A percentile compares a stretch with the other conserved stretches of the same genome.
Conservation (phyloP, 1,139 yeast species). For the Geotrichum aggregatum region DNA sequence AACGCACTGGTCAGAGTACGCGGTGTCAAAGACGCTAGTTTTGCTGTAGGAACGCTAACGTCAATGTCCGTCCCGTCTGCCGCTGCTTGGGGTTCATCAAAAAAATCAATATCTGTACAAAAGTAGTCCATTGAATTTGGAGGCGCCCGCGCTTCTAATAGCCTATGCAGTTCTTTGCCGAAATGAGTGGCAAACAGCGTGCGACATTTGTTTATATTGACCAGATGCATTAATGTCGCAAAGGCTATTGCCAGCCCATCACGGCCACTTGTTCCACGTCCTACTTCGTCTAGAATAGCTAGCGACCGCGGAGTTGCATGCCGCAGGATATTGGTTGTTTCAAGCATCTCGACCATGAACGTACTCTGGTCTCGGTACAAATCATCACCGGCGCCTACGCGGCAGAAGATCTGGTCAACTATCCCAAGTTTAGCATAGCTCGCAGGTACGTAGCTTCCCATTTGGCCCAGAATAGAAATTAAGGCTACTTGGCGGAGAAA, state of each 20-base stretch:
- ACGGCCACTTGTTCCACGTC: conserved; percentile 85
- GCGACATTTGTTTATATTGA: conserved; percentile 58
- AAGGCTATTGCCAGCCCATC: conserved; percentile 92
- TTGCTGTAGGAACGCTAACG: conserved; percentile 2
- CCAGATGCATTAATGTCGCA: conserved; percentile 63
- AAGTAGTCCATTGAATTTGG: conserved; percentile 43
- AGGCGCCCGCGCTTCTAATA: conserved; percentile 38
- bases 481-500: conserved; percentile 83
- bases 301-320: conserved; percentile 73
- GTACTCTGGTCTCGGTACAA: conserved; percentile 82
- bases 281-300: conserved; percentile 93
- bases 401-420: conserved; percentile 80
- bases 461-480: conserved; percentile 82
- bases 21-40: background rate
- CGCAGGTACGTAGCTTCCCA: conserved; percentile 89
- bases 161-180: conserved; percentile 58
- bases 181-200: conserved; percentile 92
- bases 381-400: conserved; percentile 90
- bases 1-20: conserved; percentile 21
- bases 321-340: conserved; percentile 71
- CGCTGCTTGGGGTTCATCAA: conserved; percentile 17
- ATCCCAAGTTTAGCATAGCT: conserved; percentile 63
- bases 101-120: conserved; percentile 47
- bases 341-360: conserved; percentile 98
- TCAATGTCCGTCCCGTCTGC: background rate